Conservation (phyloP, 2,329 filamentous ascomycete species). For the Trichoderma aggressivum region DNA sequence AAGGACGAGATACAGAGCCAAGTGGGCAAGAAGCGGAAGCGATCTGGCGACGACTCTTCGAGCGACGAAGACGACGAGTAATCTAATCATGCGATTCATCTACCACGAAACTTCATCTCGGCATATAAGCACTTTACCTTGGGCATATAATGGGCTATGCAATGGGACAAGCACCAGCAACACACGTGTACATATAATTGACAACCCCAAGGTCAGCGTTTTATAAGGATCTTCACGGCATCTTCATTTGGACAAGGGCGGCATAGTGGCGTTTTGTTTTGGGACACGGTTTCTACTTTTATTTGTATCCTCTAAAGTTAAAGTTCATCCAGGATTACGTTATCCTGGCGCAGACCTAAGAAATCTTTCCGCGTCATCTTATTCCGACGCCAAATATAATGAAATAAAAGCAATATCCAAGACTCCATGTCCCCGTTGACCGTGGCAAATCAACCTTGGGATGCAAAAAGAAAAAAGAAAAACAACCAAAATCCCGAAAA, state of each 20-base stretch:
- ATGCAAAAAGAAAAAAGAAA: background rate
- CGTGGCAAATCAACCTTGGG: background rate
- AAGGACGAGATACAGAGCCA: conserved; percentile 47
- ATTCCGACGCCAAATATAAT: background rate
- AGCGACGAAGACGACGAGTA: conserved; percentile 28
- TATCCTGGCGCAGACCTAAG: background rate
- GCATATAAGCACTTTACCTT: background rate
- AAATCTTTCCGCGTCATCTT: background rate
- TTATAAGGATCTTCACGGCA: background rate
- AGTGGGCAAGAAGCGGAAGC: conserved; percentile 31
- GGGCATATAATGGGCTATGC: background rate
- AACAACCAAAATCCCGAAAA: background rate
- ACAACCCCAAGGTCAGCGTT: background rate
- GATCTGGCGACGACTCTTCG: conserved; percentile 33
- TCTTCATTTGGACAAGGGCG: background rate
- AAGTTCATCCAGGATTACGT: background rate
- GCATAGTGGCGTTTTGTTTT: background rate
- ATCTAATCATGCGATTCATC: background rate
- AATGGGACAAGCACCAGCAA: background rate
- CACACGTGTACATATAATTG: background rate
- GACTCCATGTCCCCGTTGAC: background rate
- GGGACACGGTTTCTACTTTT: background rate
- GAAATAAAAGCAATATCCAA: background rate
- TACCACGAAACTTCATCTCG: background rate
- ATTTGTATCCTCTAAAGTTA: background rate